phyloP scores from a whole-genome alignment of 1,284 basidiomycete genomes.

The Xerocomus minutiporus region DNA sequence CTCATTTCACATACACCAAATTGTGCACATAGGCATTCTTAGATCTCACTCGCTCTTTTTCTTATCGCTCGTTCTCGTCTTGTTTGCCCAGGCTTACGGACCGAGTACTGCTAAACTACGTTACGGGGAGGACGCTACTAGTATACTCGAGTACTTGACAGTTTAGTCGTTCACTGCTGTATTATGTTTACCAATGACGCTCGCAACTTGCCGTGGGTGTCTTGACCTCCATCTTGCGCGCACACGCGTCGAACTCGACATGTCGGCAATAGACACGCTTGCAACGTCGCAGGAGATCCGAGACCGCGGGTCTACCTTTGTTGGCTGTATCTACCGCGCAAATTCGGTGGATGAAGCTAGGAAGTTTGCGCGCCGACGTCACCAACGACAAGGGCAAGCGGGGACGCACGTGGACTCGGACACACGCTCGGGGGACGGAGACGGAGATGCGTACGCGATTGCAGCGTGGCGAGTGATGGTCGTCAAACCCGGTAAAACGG shows the following conservation, averaged over 20 bases:
- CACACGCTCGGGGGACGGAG: neutral
- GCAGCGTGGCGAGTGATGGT: constrained; percentile 73
- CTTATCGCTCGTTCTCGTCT: neutral
- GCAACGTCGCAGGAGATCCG: constrained; percentile 66
- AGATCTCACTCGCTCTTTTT: constrained; percentile 3
- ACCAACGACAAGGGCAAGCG: neutral
- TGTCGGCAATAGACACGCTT: constrained; percentile 30
- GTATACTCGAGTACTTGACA: neutral
- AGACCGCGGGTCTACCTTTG: constrained; percentile 66
- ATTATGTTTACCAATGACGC: constrained; percentile 9
- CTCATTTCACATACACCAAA: constrained; percentile 8
- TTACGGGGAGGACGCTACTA: constrained; percentile 6
- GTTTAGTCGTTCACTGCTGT: constrained; percentile 19
- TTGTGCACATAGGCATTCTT: constrained; percentile 17
- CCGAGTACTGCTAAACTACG: constrained; percentile 6
- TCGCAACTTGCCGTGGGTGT: neutral
- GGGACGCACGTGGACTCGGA: constrained; percentile 2
- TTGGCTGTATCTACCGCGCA: constrained; percentile 56
- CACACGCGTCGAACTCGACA: neutral
- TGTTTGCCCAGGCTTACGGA: neutral
- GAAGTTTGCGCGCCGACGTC: constrained; percentile 39
- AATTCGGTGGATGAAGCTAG: constrained; percentile 46
- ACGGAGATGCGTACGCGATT: constrained; percentile 55
- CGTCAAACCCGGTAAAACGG: constrained; percentile 60
- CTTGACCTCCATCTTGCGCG: neutral